A percentile compares a stretch with the other conserved stretches of the same genome.
Evolutionary conservation across 1,284 basidiomycete species (phyloP).

Genomic region (Irpex sp.): DNA sequence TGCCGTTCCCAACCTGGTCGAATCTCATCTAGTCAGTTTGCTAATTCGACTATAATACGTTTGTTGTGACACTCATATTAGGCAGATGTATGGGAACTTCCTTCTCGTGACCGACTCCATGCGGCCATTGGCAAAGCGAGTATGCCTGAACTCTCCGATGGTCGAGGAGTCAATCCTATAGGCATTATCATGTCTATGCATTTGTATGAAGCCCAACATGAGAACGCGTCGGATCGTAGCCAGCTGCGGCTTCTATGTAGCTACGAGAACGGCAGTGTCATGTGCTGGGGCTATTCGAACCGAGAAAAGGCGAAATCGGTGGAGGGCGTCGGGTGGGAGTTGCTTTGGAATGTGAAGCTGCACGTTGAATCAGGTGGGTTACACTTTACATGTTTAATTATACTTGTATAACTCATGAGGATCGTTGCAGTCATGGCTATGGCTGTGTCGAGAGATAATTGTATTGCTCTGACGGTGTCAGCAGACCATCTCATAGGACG

Average conservation of each 20-base stretch:
- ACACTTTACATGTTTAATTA: not conserved
- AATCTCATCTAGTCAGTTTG: conserved; percentile 72
- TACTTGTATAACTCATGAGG: not conserved
- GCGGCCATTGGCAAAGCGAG: conserved; percentile 69
- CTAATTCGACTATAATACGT: not conserved
- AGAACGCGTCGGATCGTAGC: conserved; percentile 27
- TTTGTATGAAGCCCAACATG: conserved; percentile 41
- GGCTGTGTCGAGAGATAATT: conserved; percentile 57
- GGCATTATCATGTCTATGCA: conserved; percentile 85
- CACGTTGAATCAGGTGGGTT: conserved; percentile 78
- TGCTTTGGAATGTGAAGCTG: conserved; percentile 62
- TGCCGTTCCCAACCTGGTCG: conserved; percentile 82
- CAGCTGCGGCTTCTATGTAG: conserved; percentile 62
- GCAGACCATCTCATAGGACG: conserved; percentile 78
- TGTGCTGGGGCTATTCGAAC: conserved; percentile 51
- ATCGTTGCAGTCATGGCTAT: conserved; percentile 78
- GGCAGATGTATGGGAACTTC: conserved; percentile 81
- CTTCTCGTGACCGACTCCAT: conserved; percentile 61
- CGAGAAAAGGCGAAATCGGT: conserved; percentile 46
- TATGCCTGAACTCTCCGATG: conserved; percentile 35
- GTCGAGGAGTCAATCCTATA: conserved; percentile 38
- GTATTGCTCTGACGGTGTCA: conserved; percentile 73
- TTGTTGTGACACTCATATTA: conserved; percentile 23
- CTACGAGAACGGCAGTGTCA: conserved; percentile 81
- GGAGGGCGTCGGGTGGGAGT: conserved; percentile 72